Evolutionary conservation across 225 moss, liverwort and hornwort species (phyloP).

Genomic region (Climacium dendroides): DNA sequence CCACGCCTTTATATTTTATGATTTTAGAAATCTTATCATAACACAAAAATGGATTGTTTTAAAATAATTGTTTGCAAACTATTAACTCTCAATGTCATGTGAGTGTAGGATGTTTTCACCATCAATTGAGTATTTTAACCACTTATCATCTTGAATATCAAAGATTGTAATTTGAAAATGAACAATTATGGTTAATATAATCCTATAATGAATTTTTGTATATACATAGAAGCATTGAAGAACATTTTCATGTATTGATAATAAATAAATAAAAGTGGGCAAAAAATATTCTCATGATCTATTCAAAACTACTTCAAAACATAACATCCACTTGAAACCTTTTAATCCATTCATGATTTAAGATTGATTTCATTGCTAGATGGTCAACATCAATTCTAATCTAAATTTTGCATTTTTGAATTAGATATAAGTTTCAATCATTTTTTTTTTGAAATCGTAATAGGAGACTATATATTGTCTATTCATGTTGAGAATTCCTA

Average conservation of each 20-base stretch:
- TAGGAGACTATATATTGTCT: neutral
- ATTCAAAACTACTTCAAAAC: neutral
- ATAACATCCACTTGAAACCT: neutral
- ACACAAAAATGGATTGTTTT: neutral
- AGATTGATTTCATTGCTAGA: rapidly evolving
- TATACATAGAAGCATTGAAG: neutral
- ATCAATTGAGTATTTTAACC: neutral
- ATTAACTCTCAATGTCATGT: neutral
- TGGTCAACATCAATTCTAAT: neutral
- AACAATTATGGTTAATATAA: neutral
- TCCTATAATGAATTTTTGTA: neutral
- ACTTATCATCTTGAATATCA: neutral
- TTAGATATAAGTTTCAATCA: neutral
- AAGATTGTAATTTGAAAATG: neutral
- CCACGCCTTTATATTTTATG: neutral
- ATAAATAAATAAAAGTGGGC: neutral
- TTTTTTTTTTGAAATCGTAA: neutral
- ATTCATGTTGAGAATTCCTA: rapidly evolving
- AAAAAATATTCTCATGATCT: neutral
- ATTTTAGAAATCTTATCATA: neutral
- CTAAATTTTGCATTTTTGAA: neutral
- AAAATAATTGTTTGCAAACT: neutral
- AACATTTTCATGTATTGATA: rapidly evolving
- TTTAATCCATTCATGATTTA: neutral
- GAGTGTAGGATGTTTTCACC: neutral